Evolutionary conservation across 208 protist genomes (phyloP).

Genomic region (Angomonas deanei): DNA sequence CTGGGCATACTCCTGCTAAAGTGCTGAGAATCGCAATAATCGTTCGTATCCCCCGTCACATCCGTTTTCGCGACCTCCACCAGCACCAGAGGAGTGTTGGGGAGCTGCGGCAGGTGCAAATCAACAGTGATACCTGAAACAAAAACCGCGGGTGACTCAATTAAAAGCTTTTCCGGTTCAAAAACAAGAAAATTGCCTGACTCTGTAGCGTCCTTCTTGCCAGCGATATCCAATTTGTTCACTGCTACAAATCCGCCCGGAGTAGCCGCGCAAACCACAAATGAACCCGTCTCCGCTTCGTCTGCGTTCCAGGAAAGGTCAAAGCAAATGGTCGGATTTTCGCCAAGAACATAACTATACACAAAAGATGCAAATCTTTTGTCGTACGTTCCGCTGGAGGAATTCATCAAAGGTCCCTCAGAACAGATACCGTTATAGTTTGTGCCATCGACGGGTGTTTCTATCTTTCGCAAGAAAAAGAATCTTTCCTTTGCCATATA

Average conservation of each 20-base stretch:
- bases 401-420: neutral
- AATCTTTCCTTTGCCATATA: neutral
- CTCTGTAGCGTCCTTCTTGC: neutral
- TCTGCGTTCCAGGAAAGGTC: neutral
- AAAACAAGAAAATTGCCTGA: neutral
- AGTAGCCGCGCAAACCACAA: neutral
- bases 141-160: neutral
- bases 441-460: neutral
- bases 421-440: neutral
- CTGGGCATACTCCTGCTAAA: neutral
- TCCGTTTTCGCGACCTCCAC: neutral
- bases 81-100: neutral
- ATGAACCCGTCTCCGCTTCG: neutral
- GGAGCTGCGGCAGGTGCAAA: neutral
- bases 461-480: neutral
- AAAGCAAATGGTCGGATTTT: neutral
- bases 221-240: neutral
- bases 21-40: neutral
- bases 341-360: neutral
- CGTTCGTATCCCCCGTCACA: neutral
- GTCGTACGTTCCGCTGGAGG: neutral
- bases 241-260: neutral
- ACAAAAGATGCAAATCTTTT: neutral
- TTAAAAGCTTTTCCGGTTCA: neutral
- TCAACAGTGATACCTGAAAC: neutral